Evolutionary conservation across 306 rosid genomes (phyloP).

Genomic region (Ormosia emarginata): DNA sequence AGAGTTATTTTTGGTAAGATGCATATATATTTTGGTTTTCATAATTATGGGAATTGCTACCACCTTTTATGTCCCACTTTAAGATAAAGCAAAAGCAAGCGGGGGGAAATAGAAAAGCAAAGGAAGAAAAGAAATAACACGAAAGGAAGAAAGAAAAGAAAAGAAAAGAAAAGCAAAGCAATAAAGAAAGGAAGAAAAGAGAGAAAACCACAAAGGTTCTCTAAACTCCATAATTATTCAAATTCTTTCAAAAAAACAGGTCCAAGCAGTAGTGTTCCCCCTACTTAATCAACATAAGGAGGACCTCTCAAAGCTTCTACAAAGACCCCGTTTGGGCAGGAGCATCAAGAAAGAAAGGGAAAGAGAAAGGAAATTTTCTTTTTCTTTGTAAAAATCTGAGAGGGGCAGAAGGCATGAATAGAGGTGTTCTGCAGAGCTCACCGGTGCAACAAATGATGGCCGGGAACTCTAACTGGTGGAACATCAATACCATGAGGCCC

Average conservation of each 20-base stretch:
- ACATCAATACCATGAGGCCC: constrained; percentile 62
- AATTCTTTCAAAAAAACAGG: constrained; percentile 50
- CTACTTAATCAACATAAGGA: constrained; percentile 52
- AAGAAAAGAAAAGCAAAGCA: constrained; percentile 44
- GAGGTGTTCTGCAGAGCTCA: constrained; percentile 74
- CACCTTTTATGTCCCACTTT: constrained; percentile 87
- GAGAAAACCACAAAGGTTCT: constrained; percentile 48
- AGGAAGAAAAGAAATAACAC: constrained; percentile 40
- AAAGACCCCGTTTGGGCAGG: constrained; percentile 38
- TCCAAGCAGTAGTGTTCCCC: constrained; percentile 33
- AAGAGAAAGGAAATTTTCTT: constrained; percentile 7
- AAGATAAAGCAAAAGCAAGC: constrained; percentile 76
- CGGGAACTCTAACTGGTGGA: constrained; percentile 96
- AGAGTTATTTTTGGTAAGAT: constrained; percentile 31
- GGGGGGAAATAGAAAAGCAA: constrained; percentile 41
- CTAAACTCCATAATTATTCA: constrained; percentile 78
- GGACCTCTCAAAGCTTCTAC: constrained; percentile 62
- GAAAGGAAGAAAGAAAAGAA: constrained; percentile 34
- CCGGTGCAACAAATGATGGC: constrained; percentile 94
- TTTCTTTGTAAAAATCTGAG: neutral
- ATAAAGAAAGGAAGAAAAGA: constrained; percentile 43
- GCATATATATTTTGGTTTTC: constrained; percentile 36
- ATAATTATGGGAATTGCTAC: constrained; percentile 59
- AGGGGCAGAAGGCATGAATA: constrained; percentile 57
- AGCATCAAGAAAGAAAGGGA: constrained; percentile 26